Conservation (phyloP, 1,284 basidiomycete species). For the Moesziomyces antarcticus region DNA sequence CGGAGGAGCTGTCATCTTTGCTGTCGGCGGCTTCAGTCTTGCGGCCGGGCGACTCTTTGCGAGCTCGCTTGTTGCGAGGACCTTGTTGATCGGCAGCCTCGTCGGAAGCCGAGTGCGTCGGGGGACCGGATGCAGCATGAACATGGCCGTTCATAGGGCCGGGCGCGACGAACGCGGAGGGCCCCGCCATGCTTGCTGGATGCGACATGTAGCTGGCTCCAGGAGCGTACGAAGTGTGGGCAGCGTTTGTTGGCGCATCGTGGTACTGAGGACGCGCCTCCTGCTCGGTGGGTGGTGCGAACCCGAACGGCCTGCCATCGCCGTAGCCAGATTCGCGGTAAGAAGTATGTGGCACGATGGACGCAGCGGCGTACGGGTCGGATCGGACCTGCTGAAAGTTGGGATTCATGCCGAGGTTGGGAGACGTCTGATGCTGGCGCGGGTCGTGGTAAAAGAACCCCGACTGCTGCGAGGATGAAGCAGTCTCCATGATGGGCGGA, state of each 20-base stretch:
- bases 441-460: slow-evolving; percentile 38
- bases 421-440: slow-evolving; percentile 19
- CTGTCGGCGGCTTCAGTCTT: background rate
- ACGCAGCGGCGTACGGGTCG: slow-evolving; percentile 8
- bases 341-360: slow-evolving; percentile 18
- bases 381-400: slow-evolving; percentile 9
- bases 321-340: slow-evolving; percentile 23
- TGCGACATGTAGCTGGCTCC: slow-evolving; percentile 18
- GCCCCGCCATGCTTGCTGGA: slow-evolving; percentile 11
- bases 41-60: slow-evolving; percentile 26
- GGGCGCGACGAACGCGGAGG: slow-evolving; percentile 3
- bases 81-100: slow-evolving; percentile 7
- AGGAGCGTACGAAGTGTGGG: slow-evolving; percentile 8
- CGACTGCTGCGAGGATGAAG: slow-evolving; percentile 22
- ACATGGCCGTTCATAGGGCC: slow-evolving; percentile 17
- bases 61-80: slow-evolving; percentile 18
- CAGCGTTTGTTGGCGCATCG: slow-evolving; percentile 6
- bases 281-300: slow-evolving; percentile 12
- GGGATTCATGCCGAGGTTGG: slow-evolving; percentile 14
- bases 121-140: background rate
- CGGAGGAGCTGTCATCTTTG: slow-evolving; percentile 6
- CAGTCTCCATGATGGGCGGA: slow-evolving; percentile 29
- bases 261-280: slow-evolving; percentile 15
- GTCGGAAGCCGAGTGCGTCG: slow-evolving; percentile 7
- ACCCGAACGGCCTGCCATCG: slow-evolving; percentile 18